Conservation (phyloP, 768 basidiomycete species). For the Collybiopsis luxurians region DNA sequence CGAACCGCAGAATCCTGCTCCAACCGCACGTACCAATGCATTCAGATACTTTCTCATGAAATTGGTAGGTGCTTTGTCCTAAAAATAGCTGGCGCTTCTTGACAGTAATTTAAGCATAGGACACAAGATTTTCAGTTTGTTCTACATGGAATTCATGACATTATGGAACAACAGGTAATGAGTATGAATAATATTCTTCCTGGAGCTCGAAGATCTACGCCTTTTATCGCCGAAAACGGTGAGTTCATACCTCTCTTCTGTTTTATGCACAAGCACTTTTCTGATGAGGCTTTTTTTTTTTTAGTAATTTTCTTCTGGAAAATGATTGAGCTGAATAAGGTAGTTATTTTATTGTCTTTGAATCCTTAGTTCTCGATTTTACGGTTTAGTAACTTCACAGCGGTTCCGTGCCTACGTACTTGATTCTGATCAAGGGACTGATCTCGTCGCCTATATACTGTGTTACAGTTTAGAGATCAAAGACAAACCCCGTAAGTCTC, state of each 20-base stretch:
- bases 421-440: conserved; percentile 76
- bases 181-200: conserved; percentile 75
- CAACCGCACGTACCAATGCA: conserved; percentile 74
- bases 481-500: conserved; percentile 80
- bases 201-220: conserved; percentile 79
- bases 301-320: conserved; percentile 86
- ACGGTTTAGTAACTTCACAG: conserved; percentile 34
- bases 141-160: conserved; percentile 63
- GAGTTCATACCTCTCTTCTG: conserved; percentile 29
- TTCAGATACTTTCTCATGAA: conserved; percentile 93
- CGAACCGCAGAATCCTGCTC: conserved; percentile 42
- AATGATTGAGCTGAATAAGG: conserved; percentile 90
- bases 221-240: conserved; percentile 84
- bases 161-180: conserved; percentile 74
- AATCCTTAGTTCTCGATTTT: neutral
- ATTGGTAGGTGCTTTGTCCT: conserved; percentile 48
- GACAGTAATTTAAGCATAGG: conserved; percentile 79
- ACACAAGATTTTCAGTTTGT: conserved; percentile 87
- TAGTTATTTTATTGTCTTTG: conserved; percentile 24
- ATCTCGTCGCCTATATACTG: conserved; percentile 75
- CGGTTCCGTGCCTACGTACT: conserved; percentile 86
- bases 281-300: conserved; percentile 5
- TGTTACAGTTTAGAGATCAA: conserved; percentile 86
- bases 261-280: neutral
- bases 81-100: too few species aligned